Base-by-base conservation (phyloP, 2,329 filamentous ascomycete genomes). In the Diplodia scrobiculata region DNA sequence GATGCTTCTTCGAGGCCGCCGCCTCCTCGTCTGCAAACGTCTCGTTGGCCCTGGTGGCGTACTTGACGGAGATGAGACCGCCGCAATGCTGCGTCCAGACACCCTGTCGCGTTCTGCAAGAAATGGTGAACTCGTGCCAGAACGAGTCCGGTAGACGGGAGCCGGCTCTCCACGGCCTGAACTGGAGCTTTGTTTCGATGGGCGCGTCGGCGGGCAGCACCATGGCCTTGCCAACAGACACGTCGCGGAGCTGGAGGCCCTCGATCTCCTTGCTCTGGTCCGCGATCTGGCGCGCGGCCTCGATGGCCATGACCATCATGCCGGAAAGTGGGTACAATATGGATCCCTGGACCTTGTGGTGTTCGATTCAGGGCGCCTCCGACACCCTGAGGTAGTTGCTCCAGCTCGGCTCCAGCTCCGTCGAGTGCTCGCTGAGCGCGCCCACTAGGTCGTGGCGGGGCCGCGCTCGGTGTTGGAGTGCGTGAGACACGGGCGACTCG, bases 251-350 rank as follows among this genome's bases (percentile, higher is more conserved):
- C 29, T 55, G 27, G 48, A 54, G 63, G 10, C 65, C 48, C 38
- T 50, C 32, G n/a, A 72, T 47, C 45, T 53, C 34, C 19, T 55
- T 25, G 45, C 67, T 63, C 1, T 50, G 65, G 21, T 58, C 51
- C 19, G 67, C 62, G 25, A 68, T 19, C 6, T 50, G 36, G 19
- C 21, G 65, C 21, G 58, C 41, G 65, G 70, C 75, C 67, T 77
- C 75, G n/a, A 77, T 67, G 2, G 71, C 73, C 70, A 76, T 73
- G 13, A 68, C 64, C 5, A 75, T 38, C 67, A 73, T 72, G 2
- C 74, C 75, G 4, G 74, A 71, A 4, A 69, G 74, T 1, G 76
- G 76, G 62, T 71, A 77, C n/a, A 77, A 66, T 11, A 69, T 72
- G 1, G 70, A 58, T 11, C 67, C 68, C 63, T 76, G 71, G 27